Conservation (phyloP, 306 rosid genomes). For the Dalbergia cochinchinensis region DNA sequence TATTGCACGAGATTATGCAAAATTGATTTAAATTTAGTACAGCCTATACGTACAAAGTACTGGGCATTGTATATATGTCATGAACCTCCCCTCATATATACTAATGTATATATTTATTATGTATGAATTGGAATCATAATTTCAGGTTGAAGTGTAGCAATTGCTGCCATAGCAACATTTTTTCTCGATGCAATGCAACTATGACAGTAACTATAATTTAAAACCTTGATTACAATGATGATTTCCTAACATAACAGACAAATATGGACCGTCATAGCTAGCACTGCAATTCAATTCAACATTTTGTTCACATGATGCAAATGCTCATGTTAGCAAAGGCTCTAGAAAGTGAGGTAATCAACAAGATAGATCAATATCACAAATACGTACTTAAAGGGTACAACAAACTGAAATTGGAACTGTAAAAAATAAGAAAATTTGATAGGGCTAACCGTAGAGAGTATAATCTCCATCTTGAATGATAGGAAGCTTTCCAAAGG, state of each 20-base stretch:
- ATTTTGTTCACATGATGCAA: background rate
- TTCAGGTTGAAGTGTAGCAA: background rate
- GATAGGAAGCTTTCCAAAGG: too few species aligned
- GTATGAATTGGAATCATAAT: background rate
- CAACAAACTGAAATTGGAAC: too few species aligned
- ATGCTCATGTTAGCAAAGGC: too few species aligned
- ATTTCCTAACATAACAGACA: background rate
- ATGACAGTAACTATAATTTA: background rate
- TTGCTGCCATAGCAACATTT: too few species aligned
- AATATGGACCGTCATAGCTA: background rate
- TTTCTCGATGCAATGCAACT: too few species aligned
- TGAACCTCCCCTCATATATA: background rate
- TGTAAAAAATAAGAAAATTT: background rate
- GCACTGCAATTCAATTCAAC: background rate
- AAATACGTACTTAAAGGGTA: too few species aligned
- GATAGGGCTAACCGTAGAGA: slow-evolving; percentile 35
- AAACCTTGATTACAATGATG: background rate
- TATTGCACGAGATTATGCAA: too few species aligned
- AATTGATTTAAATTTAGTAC: background rate
- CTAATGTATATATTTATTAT: too few species aligned
- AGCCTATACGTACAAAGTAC: background rate
- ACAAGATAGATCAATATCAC: too few species aligned
- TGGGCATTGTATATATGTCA: too few species aligned
- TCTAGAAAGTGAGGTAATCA: too few species aligned
- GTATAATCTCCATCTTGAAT: slow-evolving; percentile 49